phyloP scores from a whole-genome alignment of 2,329 filamentous ascomycete genomes.

The Pezizomycotina sp. region DNA sequence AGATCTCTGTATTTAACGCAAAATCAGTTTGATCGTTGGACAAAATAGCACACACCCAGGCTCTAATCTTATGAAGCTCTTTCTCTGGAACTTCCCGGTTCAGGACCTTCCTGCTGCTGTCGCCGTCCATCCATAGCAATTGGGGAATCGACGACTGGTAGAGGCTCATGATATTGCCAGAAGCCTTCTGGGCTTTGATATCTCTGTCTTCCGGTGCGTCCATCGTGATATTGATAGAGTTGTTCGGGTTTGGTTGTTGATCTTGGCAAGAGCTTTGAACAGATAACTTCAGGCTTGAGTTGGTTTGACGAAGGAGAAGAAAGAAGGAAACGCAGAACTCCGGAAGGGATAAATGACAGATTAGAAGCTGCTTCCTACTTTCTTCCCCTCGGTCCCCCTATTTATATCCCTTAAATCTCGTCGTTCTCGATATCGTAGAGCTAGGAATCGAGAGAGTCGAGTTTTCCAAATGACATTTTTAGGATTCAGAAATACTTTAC shows the following conservation, averaged over 20 bases:
- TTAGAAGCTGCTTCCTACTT: too few species aligned
- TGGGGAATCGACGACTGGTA: conserved; percentile 39
- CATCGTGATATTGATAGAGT: conserved; percentile 31
- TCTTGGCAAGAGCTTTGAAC: too few species aligned
- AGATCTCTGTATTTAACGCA: conserved; percentile 9
- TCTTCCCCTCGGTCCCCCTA: too few species aligned
- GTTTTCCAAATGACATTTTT: too few species aligned
- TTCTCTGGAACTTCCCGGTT: conserved; percentile 38
- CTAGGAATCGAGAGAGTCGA: too few species aligned
- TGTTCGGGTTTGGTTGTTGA: background rate
- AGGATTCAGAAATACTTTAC: too few species aligned
- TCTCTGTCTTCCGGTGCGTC: conserved; percentile 45
- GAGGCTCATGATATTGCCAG: conserved; percentile 42
- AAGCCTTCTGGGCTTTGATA: conserved; percentile 45
- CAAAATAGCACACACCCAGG: conserved; percentile 2
- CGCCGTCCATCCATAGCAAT: conserved; percentile 39
- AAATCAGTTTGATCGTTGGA: background rate
- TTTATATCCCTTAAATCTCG: too few species aligned
- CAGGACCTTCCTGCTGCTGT: conserved; percentile 32
- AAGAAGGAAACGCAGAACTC: too few species aligned
- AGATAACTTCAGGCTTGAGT: too few species aligned
- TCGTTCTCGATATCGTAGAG: too few species aligned
- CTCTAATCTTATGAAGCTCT: conserved; percentile 11
- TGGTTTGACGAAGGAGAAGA: too few species aligned
- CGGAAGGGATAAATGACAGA: too few species aligned